Evolutionary conservation across 345 rosid genomes (phyloP).

Genomic region (Salix koriyanagi): DNA sequence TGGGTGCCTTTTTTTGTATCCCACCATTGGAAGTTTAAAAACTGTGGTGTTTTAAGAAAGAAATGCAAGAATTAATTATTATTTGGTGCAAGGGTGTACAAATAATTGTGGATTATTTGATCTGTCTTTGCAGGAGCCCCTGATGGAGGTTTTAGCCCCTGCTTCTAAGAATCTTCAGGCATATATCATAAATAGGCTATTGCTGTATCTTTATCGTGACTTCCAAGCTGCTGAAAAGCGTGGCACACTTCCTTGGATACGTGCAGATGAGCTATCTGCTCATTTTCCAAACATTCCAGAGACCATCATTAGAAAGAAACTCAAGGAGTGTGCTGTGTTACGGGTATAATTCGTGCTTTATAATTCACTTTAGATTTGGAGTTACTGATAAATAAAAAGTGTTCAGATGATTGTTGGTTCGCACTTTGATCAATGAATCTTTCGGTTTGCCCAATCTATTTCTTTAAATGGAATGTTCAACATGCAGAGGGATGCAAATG

Average conservation of each 20-base stretch:
- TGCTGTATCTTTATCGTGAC: constrained; percentile 76
- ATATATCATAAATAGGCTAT: constrained; percentile 63
- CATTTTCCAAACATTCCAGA: constrained; percentile 71
- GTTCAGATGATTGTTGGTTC: not conserved
- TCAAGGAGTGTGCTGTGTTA: constrained; percentile 64
- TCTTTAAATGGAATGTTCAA: constrained; percentile 22
- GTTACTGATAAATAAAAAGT: not conserved
- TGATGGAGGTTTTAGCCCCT: constrained; percentile 88
- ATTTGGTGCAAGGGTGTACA: not conserved
- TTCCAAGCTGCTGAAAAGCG: constrained; percentile 59
- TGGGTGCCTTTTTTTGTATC: not conserved
- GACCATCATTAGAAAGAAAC: constrained; percentile 56
- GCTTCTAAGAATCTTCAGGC: constrained; percentile 74
- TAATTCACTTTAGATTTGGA: not conserved
- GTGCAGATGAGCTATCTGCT: constrained; percentile 61
- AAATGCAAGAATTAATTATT: not conserved
- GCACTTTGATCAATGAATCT: not conserved
- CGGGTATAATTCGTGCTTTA: constrained; percentile 43
- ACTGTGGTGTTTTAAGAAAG: not conserved
- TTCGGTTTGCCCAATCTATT: not conserved
- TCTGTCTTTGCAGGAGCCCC: constrained; percentile 67
- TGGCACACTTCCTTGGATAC: constrained; percentile 51
- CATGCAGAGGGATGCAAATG: constrained; percentile 65
- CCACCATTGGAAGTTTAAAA: not conserved
- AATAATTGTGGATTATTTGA: not conserved